Conservation (phyloP, 2,329 filamentous ascomycete species). For the Dactylellina drechsleri region DNA sequence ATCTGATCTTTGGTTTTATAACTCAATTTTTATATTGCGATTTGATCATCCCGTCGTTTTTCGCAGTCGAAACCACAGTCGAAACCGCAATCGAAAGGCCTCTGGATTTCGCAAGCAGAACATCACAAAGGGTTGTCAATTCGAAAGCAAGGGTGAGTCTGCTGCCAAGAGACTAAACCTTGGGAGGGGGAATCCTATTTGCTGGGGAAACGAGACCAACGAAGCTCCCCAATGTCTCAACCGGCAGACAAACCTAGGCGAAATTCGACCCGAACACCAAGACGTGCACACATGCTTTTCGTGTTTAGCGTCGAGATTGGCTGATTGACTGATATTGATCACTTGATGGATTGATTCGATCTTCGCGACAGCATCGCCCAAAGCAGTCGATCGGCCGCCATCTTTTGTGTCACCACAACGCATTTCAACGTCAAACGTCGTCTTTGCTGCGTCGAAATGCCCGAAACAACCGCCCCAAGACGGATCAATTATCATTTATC, state of each 20-base stretch:
- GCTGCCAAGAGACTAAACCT: conserved; percentile 23
- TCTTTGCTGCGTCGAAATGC: background rate
- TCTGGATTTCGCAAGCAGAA: too few species aligned
- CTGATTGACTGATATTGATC: too few species aligned
- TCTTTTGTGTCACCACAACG: conserved; percentile 2
- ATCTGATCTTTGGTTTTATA: conserved; percentile 16
- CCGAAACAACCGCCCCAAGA: background rate
- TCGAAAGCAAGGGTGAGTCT: conserved; percentile 30
- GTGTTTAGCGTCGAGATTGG: too few species aligned
- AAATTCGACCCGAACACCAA: conserved; percentile 11
- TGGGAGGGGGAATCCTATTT: conserved; percentile 15
- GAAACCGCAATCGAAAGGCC: conserved; percentile 16
- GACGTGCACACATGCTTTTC: too few species aligned
- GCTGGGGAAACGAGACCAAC: conserved; percentile 43
- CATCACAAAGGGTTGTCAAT: conserved; percentile 35
- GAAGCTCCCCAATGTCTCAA: conserved; percentile 31
- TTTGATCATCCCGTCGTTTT: conserved; percentile 23
- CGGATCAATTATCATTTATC: background rate
- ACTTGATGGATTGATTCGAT: too few species aligned
- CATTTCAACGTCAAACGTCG: conserved; percentile 6
- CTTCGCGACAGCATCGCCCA: too few species aligned
- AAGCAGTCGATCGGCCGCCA: too few species aligned
- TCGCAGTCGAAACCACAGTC: background rate
- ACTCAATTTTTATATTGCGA: conserved; percentile 22
- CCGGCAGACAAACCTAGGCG: conserved; percentile 32